Evolutionary conservation across 345 rosid genomes (phyloP).

Genomic region (Orychophragmus violaceus): DNA sequence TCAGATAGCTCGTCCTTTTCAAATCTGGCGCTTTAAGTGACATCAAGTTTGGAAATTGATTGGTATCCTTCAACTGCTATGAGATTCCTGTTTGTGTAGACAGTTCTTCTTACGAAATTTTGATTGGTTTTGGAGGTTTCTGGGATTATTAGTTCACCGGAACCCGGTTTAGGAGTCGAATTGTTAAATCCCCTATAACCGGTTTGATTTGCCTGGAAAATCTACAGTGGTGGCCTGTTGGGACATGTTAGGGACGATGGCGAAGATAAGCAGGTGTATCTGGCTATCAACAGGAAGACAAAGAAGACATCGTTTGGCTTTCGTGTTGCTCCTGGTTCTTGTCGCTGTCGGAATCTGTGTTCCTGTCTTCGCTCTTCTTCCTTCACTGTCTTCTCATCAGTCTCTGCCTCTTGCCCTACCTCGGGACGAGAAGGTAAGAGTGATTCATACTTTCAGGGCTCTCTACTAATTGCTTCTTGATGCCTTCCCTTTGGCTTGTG

Average conservation of each 20-base stretch:
- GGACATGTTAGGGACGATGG: slow-evolving; percentile 17
- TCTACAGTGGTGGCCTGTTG: not conserved
- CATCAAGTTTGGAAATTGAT: slow-evolving; percentile 13
- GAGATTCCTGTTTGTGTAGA: not conserved
- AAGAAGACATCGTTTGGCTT: not conserved
- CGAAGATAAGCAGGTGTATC: slow-evolving; percentile 33
- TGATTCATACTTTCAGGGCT: not conserved
- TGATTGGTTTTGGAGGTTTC: not conserved
- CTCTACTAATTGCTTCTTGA: not conserved
- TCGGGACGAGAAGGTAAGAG: slow-evolving; percentile 27
- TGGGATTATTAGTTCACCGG: not conserved
- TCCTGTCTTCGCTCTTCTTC: slow-evolving; percentile 66
- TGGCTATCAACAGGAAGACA: slow-evolving; percentile 2
- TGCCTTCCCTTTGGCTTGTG: not conserved
- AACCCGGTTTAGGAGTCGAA: not conserved
- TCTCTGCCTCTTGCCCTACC: slow-evolving; percentile 6
- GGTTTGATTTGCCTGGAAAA: not conserved
- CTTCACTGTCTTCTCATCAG: slow-evolving; percentile 40
- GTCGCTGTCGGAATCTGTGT: slow-evolving; percentile 36
- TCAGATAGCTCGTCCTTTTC: slow-evolving; percentile 7
- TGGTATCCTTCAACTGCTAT: slow-evolving; percentile 2
- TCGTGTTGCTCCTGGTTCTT: slow-evolving; percentile 30
- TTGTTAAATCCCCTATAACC: not conserved
- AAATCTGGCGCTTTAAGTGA: not conserved
- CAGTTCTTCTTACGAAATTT: not conserved